Percentiles rank a stretch among this genome's conserved stretches.
Evolutionary conservation across 2,329 filamentous ascomycete genomes (phyloP).

Genomic region (Septoria linicola): DNA sequence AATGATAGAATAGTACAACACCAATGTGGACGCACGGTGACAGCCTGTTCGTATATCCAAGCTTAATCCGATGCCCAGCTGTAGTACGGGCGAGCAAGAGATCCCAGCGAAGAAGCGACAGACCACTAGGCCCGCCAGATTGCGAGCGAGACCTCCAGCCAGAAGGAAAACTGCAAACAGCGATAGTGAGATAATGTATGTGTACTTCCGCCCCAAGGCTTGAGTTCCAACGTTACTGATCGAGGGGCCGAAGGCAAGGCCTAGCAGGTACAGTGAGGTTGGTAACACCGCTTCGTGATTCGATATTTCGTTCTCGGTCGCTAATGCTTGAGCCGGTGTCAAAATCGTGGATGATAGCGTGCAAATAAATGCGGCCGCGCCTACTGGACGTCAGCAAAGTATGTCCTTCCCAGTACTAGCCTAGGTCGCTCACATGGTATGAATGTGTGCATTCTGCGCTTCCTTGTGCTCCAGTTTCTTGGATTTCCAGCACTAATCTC

Average conservation of each 20-base stretch:
- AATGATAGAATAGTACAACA: slow-evolving; percentile 37
- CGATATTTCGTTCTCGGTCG: slow-evolving; percentile 50
- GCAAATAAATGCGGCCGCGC: slow-evolving; percentile 14
- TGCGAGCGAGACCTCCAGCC: slow-evolving; percentile 52
- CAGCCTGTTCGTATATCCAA: slow-evolving; percentile 40
- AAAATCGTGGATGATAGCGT: slow-evolving; percentile 24
- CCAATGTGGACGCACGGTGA: slow-evolving; percentile 34
- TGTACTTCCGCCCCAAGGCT: slow-evolving; percentile 65
- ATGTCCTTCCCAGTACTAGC: slow-evolving; percentile 35
- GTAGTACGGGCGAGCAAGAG: slow-evolving; percentile 37
- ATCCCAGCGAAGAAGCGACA: slow-evolving; percentile 55
- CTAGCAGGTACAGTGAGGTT: slow-evolving; percentile 58
- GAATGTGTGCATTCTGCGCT: slow-evolving; percentile 37
- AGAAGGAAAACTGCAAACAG: slow-evolving; percentile 57
- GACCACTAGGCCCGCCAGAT: slow-evolving; percentile 67
- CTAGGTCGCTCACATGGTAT: slow-evolving; percentile 38
- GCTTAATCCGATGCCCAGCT: slow-evolving; percentile 40
- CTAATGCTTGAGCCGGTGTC: slow-evolving; percentile 15
- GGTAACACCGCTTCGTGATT: slow-evolving; percentile 56
- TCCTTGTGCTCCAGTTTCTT: slow-evolving; percentile 40
- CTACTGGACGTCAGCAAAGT: neutral
- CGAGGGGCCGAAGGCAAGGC: slow-evolving; percentile 64
- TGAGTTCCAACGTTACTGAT: slow-evolving; percentile 69
- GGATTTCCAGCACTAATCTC: slow-evolving; percentile 35
- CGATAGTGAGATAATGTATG: slow-evolving; percentile 66